These are phyloP conservation scores for Tetracladium maxilliforme DNA, from an alignment of 2,329 filamentous ascomycete genomes.

Conservation along the genomic window DNA sequence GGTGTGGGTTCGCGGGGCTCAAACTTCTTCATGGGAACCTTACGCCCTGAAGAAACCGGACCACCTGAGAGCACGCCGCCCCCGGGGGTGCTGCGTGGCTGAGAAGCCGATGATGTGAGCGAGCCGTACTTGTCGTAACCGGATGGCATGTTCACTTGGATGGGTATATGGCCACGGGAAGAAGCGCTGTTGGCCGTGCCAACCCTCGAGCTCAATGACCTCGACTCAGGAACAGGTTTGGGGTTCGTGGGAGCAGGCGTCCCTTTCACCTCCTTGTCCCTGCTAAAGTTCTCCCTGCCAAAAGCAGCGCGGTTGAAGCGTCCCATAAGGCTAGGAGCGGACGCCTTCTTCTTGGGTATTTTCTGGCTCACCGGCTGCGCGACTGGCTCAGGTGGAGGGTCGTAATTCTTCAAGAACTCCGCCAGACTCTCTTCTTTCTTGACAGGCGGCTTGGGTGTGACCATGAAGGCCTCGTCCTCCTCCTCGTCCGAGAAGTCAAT, in stretches of 20 bases:
- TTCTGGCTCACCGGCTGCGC: slow-evolving; percentile 9
- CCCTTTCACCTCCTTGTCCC: slow-evolving; percentile 11
- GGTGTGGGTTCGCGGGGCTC: slow-evolving; percentile 34
- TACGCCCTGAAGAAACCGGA: slow-evolving; percentile 9
- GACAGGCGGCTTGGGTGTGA: slow-evolving; percentile 14
- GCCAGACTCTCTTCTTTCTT: slow-evolving; percentile 51
- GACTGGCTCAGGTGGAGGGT: slow-evolving; percentile 41
- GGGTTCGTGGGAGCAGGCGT: slow-evolving; percentile 11
- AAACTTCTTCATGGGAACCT: slow-evolving; percentile 35
- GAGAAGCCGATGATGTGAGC: slow-evolving; percentile 5
- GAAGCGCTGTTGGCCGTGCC: slow-evolving; percentile 14
- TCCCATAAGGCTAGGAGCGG: slow-evolving; percentile 45
- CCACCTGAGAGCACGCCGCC: slow-evolving; percentile 2
- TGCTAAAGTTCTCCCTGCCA: slow-evolving; percentile 16
- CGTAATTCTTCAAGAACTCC: slow-evolving; percentile 57
- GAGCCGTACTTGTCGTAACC: slow-evolving; percentile 25
- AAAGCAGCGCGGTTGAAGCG: slow-evolving; percentile 28
- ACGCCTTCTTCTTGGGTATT: slow-evolving; percentile 47
- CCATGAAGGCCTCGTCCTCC: slow-evolving; percentile 10
- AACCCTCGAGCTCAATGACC: slow-evolving; percentile 9
- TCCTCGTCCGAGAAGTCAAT: slow-evolving; percentile 53
- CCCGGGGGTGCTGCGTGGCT: slow-evolving; percentile 8
- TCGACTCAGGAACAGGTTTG: too few species aligned
- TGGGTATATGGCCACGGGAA: slow-evolving; percentile 18
- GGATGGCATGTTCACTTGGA: slow-evolving; percentile 22